A percentile compares a stretch with the other conserved stretches of the same genome.
These are phyloP conservation scores for Colletotrichum sp. DNA, from an alignment of 2,329 filamentous ascomycete species.

Conservation along the genomic window DNA sequence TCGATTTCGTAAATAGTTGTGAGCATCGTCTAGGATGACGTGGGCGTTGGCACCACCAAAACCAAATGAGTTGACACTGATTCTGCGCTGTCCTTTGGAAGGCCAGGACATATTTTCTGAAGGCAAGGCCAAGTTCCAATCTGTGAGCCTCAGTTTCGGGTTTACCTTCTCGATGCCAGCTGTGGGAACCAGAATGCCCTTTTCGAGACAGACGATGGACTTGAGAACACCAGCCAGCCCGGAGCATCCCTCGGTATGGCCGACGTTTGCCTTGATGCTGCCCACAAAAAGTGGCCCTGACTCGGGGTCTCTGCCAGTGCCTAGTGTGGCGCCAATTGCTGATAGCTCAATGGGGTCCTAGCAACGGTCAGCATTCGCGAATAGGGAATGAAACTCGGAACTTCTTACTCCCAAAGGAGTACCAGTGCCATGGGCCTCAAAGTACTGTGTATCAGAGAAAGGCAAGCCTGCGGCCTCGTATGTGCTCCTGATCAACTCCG, in stretches of 20 bases:
- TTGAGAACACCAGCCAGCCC: conserved; percentile 50
- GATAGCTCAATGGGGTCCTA: conserved; percentile 60
- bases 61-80: conserved; percentile 34
- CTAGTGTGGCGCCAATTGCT: conserved; percentile 51
- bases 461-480: not conserved
- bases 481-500: conserved; percentile 23
- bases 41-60: conserved; percentile 17
- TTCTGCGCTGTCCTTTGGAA: conserved; percentile 46
- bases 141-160: conserved; percentile 38
- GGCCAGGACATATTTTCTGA: conserved; percentile 24
- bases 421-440: conserved; percentile 54
- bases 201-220: conserved; percentile 42
- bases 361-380: conserved; percentile 47
- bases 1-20: not conserved
- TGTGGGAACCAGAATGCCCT: conserved; percentile 51
- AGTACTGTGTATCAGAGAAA: conserved; percentile 33
- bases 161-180: conserved; percentile 54
- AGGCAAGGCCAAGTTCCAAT: conserved; percentile 34
- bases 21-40: conserved; percentile 32
- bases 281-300: conserved; percentile 36
- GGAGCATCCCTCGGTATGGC: conserved; percentile 48
- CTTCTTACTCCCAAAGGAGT: not conserved
- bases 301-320: conserved; percentile 33
- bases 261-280: conserved; percentile 41
- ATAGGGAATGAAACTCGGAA: fast-evolving